Conservation (phyloP, 1,284 basidiomycete genomes). For the Tilletia indica region DNA sequence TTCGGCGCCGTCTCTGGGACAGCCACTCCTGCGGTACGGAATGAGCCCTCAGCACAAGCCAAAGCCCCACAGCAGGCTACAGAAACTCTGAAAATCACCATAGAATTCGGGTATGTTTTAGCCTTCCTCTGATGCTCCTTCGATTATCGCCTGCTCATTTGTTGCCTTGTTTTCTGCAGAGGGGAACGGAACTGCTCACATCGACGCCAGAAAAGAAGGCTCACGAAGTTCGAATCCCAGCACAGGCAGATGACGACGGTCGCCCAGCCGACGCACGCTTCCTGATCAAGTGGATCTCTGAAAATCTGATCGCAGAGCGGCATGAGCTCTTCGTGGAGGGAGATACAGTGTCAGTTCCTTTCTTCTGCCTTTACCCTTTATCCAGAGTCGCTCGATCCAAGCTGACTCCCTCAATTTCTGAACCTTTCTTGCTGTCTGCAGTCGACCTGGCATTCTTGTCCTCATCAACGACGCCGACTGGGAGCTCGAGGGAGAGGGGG, state of each 20-base stretch:
- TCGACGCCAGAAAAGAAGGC: conserved; percentile 48
- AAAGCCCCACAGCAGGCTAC: not conserved
- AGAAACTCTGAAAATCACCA: not conserved
- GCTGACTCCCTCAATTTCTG: not conserved
- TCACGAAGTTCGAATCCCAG: conserved; percentile 39
- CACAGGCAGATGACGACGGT: conserved; percentile 48
- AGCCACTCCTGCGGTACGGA: not conserved
- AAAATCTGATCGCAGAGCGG: conserved; percentile 77
- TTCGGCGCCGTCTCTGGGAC: conserved; percentile 5
- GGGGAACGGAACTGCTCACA: conserved; percentile 53
- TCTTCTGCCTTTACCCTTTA: not conserved
- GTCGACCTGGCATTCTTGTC: conserved; percentile 91
- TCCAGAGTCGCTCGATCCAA: not conserved
- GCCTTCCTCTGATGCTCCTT: not conserved
- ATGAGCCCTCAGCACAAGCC: not conserved
- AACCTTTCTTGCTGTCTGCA: conserved; percentile 55
- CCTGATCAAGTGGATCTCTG: conserved; percentile 75
- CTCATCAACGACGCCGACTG: conserved; percentile 95
- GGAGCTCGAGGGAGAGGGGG: conserved; percentile 93
- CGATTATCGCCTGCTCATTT: not conserved
- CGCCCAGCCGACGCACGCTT: conserved; percentile 67
- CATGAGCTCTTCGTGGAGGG: conserved; percentile 86
- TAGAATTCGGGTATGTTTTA: conserved; percentile 8
- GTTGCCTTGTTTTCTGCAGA: conserved; percentile 19
- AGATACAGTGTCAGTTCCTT: conserved; percentile 73